A percentile compares a stretch with the other conserved stretches of the same genome.
Conservation (phyloP, 768 basidiomycete species). For the Tulasnella sp. region DNA sequence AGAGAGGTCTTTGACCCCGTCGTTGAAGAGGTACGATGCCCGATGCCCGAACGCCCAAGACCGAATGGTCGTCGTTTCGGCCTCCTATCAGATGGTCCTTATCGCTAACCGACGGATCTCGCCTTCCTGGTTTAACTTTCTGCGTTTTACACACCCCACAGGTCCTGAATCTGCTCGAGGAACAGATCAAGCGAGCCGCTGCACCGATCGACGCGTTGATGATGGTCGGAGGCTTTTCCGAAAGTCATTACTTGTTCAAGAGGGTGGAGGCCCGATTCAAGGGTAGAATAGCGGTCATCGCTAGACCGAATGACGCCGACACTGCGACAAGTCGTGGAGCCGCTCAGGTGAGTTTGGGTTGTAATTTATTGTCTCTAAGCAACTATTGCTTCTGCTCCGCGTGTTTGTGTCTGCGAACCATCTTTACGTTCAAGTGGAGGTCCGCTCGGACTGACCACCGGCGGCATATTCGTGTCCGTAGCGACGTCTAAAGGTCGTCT, state of each 20-base stretch:
- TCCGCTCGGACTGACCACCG: background rate
- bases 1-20: constrained; percentile 87
- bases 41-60: background rate
- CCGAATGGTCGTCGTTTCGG: background rate
- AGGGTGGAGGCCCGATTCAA: constrained; percentile 73
- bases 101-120: constrained; percentile 1
- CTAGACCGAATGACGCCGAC: constrained; percentile 80
- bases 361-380: background rate
- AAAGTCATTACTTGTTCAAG: constrained; percentile 77
- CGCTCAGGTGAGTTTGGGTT: constrained; percentile 41
- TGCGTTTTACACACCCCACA: constrained; percentile 37
- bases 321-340: constrained; percentile 85
- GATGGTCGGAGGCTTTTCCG: constrained; percentile 84
- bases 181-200: constrained; percentile 60
- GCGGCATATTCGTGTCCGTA: background rate
- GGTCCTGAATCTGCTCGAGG: constrained; percentile 76
- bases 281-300: constrained; percentile 65
- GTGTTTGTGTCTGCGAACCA: background rate
- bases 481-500: background rate
- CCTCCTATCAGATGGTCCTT: background rate
- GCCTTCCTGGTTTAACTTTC: background rate
- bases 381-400: background rate
- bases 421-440: background rate
- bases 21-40: constrained; percentile 59
- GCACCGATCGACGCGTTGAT: constrained; percentile 68